phyloP scores from a whole-genome alignment of 768 basidiomycete species.

The Tricholoma bakamatsutake region DNA sequence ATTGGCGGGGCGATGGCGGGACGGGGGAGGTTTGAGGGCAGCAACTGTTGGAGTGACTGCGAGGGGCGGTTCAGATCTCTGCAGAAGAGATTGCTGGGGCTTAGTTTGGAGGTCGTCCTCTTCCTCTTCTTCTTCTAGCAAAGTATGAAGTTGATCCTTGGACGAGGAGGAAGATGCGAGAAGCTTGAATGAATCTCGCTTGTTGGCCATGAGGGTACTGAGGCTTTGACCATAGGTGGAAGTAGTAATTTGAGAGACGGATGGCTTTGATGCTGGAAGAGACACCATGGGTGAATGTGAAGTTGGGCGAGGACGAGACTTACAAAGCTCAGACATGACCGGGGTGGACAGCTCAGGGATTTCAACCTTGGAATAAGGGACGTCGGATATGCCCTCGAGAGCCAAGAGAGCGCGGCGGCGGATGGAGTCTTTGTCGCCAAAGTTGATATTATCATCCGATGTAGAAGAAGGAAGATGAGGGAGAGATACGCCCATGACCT shows the following conservation, averaged over 20 bases:
- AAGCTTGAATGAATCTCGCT: conserved; percentile 81
- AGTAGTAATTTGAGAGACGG: conserved; percentile 46
- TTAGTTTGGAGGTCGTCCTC: conserved; percentile 47
- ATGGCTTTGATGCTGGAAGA: conserved; percentile 51
- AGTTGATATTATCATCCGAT: conserved; percentile 61
- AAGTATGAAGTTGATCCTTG: conserved; percentile 73
- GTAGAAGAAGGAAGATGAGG: conserved; percentile 57
- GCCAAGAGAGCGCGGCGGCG: conserved; percentile 81
- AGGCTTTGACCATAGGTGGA: conserved; percentile 33
- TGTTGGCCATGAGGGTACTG: conserved; percentile 43
- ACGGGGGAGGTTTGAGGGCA: conserved; percentile 30
- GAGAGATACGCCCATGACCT: conserved; percentile 80
- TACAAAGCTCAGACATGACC: conserved; percentile 62
- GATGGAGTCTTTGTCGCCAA: conserved; percentile 72
- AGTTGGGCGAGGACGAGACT: conserved; percentile 25
- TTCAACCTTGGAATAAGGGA: conserved; percentile 70
- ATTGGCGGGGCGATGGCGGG: conserved; percentile 60
- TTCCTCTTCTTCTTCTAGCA: conserved; percentile 85
- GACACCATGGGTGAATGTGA: conserved; percentile 5
- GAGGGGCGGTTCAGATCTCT: conserved; percentile 23
- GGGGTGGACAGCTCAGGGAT: conserved; percentile 72
- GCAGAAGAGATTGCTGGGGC: conserved; percentile 12
- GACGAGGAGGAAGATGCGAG: conserved; percentile 52
- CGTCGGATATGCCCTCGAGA: conserved; percentile 77
- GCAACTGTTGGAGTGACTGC: conserved; percentile 26